These are phyloP conservation scores for Trichoderma afroharzianum DNA, from an alignment of 2,329 filamentous ascomycete species.

Conservation along the genomic window DNA sequence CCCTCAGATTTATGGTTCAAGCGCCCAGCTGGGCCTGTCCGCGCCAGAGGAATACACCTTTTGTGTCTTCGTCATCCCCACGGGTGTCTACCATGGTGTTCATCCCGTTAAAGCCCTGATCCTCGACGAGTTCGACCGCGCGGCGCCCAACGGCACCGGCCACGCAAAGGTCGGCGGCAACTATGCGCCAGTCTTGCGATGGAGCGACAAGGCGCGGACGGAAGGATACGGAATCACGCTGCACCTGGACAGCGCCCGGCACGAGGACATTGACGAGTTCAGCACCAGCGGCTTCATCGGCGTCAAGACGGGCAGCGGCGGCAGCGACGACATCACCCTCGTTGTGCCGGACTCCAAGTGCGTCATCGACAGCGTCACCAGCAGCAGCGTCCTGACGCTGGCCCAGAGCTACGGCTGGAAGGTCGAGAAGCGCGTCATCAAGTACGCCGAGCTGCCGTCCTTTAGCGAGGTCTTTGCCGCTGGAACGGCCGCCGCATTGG, in stretches of 20 bases:
- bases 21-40: slow-evolving; percentile 78
- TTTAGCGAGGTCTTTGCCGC: slow-evolving; percentile 80
- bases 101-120: slow-evolving; percentile 85
- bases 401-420: slow-evolving; percentile 77
- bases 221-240: slow-evolving; percentile 92
- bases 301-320: slow-evolving; percentile 52
- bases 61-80: slow-evolving; percentile 83
- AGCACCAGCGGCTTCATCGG: slow-evolving; percentile 93
- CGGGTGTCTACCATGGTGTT: slow-evolving; percentile 88
- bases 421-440: slow-evolving; percentile 71
- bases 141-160: slow-evolving; percentile 86
- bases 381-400: slow-evolving; percentile 72
- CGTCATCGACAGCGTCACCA: slow-evolving; percentile 84
- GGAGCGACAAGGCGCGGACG: slow-evolving; percentile 74
- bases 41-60: slow-evolving; percentile 93
- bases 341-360: slow-evolving; percentile 84
- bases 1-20: slow-evolving; percentile 81
- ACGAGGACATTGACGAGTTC: slow-evolving; percentile 91
- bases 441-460: slow-evolving; percentile 52
- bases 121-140: slow-evolving; percentile 88
- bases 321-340: slow-evolving; percentile 60
- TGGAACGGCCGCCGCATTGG: slow-evolving; percentile 84
- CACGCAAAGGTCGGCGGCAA: slow-evolving; percentile 94
- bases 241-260: slow-evolving; percentile 80
- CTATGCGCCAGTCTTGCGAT: slow-evolving; percentile 86